phyloP scores from a whole-genome alignment of 352 stramenopile species.

The Phytopythium kandeliae region DNA sequence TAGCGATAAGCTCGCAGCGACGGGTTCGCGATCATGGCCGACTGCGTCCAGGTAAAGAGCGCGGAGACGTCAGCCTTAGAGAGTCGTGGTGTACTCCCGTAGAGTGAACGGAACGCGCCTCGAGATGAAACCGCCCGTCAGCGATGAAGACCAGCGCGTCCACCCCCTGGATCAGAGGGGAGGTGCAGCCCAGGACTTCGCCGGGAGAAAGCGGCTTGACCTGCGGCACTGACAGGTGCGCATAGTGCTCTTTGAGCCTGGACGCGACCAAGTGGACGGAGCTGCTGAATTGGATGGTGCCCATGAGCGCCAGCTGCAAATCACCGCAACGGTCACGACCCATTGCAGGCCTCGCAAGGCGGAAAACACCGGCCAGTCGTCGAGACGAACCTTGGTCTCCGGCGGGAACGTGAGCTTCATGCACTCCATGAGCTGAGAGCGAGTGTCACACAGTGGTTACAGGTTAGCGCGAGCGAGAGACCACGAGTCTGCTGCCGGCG shows the following conservation, averaged over 20 bases:
- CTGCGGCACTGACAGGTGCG: conserved; percentile 89
- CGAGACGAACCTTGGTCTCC: conserved; percentile 53
- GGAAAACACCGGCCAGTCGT: too few relatives aligned
- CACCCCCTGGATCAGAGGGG: conserved; percentile 89
- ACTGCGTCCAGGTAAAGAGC: conserved; percentile 52
- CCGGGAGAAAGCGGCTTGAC: conserved; percentile 96
- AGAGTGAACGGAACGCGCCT: conserved; percentile 50
- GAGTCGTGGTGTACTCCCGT: too few relatives aligned
- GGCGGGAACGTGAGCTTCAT: conserved; percentile 88
- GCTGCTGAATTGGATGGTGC: conserved; percentile 95
- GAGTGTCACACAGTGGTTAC: neutral
- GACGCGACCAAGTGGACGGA: conserved; percentile 84
- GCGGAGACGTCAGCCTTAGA: too few relatives aligned
- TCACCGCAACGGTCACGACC: too few relatives aligned
- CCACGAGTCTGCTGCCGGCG: too few relatives aligned
- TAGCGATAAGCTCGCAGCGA: conserved; percentile 95
- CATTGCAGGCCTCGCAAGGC: too few relatives aligned
- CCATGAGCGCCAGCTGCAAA: conserved; percentile 91
- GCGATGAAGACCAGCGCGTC: conserved; percentile 97
- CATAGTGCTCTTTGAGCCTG: conserved; percentile 76
- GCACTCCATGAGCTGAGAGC: conserved; percentile 90
- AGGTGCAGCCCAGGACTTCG: conserved; percentile 99
- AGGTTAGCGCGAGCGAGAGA: neutral
- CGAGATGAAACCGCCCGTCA: conserved; percentile 99
- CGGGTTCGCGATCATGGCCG: conserved; percentile 99